Percentiles rank a stretch among this genome's conserved stretches.
These are phyloP conservation scores for Candida ipomoeae DNA, from an alignment of 805 yeast genomes.

Conservation along the genomic window DNA sequence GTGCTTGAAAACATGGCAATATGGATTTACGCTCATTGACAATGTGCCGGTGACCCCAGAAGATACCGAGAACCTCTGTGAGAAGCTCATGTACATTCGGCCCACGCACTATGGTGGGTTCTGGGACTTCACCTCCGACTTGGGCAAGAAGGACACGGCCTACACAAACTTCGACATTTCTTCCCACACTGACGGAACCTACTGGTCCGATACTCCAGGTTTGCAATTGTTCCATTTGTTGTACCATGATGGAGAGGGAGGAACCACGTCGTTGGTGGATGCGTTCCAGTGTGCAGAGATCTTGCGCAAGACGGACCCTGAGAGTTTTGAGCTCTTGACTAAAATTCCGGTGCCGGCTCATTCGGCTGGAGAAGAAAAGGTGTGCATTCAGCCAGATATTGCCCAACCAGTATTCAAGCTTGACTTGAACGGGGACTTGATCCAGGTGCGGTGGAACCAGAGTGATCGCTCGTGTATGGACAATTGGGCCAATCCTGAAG, in stretches of 20 bases:
- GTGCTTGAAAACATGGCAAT: slow-evolving; percentile 48
- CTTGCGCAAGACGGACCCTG: slow-evolving; percentile 45
- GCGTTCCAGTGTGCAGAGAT: slow-evolving; percentile 57
- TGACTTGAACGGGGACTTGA: slow-evolving; percentile 46
- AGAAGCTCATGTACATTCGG: slow-evolving; percentile 54
- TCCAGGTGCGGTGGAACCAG: slow-evolving; percentile 69
- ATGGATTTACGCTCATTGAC: slow-evolving; percentile 61
- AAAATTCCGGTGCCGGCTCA: slow-evolving; percentile 59
- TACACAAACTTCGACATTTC: slow-evolving; percentile 64
- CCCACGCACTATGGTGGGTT: slow-evolving; percentile 78
- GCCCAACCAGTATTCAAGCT: slow-evolving; percentile 58
- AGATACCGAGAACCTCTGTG: slow-evolving; percentile 54
- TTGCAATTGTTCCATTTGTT: slow-evolving; percentile 64
- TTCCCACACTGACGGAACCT: slow-evolving; percentile 70
- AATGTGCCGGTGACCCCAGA: slow-evolving; percentile 58
- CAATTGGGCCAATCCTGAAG: slow-evolving; percentile 43
- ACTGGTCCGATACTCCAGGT: slow-evolving; percentile 71
- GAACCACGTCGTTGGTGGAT: slow-evolving; percentile 63
- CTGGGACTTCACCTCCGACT: slow-evolving; percentile 73
- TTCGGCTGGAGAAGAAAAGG: slow-evolving; percentile 67
- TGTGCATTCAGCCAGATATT: slow-evolving; percentile 53
- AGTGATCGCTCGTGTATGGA: slow-evolving; percentile 64
- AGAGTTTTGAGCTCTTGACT: slow-evolving; percentile 47
- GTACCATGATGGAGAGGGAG: slow-evolving; percentile 62
- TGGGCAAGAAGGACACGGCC: slow-evolving; percentile 66